A percentile compares a stretch with the other conserved stretches of the same genome.
Conservation (phyloP, 306 rosid species). For the Medicago lupulina region DNA sequence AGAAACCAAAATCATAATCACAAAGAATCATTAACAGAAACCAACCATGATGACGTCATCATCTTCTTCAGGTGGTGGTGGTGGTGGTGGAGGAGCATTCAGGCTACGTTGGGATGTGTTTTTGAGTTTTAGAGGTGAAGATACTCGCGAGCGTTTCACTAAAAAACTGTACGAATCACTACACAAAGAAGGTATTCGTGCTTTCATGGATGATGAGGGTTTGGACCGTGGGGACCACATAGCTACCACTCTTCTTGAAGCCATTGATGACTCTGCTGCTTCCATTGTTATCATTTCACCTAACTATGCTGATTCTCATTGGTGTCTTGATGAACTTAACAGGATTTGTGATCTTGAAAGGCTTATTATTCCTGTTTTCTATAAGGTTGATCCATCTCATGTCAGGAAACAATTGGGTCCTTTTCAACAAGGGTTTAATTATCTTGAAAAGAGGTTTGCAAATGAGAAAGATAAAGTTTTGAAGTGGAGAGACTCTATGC, state of each 20-base stretch:
- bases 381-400: conserved; percentile 40
- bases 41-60: background rate
- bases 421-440: background rate
- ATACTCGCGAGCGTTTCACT: conserved; percentile 42
- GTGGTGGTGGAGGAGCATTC: background rate
- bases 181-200: conserved; percentile 29
- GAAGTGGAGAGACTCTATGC: conserved; percentile 42
- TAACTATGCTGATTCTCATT: conserved; percentile 44
- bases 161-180: conserved; percentile 33
- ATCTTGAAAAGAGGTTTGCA: background rate
- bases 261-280: conserved; percentile 52
- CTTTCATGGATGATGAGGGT: conserved; percentile 48
- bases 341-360: conserved; percentile 33
- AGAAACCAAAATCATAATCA: too few species aligned
- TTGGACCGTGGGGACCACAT: conserved; percentile 47
- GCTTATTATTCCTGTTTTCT: conserved; percentile 50
- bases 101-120: conserved; percentile 49
- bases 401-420: conserved; percentile 40
- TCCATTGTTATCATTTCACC: conserved; percentile 47
- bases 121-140: conserved; percentile 56
- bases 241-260: background rate
- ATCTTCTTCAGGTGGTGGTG: background rate
- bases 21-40: too few species aligned
- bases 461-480: background rate
- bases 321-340: conserved; percentile 54